These are phyloP conservation scores for Phytophthora pseudosyringae DNA, from an alignment of 352 stramenopile species.

Conservation along the genomic window DNA sequence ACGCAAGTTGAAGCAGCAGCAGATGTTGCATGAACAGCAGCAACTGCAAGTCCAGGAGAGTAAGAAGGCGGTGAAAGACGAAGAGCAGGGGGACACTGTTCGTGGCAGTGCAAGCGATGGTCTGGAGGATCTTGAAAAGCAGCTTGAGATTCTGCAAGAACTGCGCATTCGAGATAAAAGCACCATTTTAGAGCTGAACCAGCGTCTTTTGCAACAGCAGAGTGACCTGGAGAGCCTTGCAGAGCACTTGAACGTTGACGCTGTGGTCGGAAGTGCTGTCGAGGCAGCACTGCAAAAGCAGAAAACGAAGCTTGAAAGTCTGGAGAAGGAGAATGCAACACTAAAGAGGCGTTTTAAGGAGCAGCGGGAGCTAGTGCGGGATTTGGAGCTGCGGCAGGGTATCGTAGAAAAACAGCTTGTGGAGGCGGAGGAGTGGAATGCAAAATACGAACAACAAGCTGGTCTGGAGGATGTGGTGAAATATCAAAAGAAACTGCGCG, in stretches of 20 bases:
- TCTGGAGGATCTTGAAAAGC: slow-evolving; percentile 56
- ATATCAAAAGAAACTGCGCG: slow-evolving; percentile 74
- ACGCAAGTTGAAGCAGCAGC: slow-evolving; percentile 45
- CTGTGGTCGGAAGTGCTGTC: slow-evolving; percentile 40
- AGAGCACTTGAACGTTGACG: slow-evolving; percentile 57
- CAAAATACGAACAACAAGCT: slow-evolving; percentile 67
- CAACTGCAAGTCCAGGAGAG: slow-evolving; percentile 39
- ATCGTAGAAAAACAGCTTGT: slow-evolving; percentile 65
- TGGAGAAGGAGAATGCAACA: slow-evolving; percentile 44
- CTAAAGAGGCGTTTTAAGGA: slow-evolving; percentile 60
- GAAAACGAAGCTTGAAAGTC: slow-evolving; percentile 28
- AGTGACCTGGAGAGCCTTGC: slow-evolving; percentile 64
- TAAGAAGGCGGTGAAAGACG: slow-evolving; percentile 5
- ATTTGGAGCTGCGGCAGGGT: slow-evolving; percentile 60
- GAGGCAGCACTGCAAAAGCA: slow-evolving; percentile 46
- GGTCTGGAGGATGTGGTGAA: slow-evolving; percentile 79
- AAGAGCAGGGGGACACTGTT: slow-evolving; percentile 7
- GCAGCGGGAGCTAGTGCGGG: slow-evolving; percentile 51
- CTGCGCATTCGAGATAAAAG: slow-evolving; percentile 68
- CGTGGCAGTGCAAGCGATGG: slow-evolving; percentile 7
- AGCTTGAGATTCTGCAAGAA: slow-evolving; percentile 73
- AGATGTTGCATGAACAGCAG: slow-evolving; percentile 45
- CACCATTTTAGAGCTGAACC: slow-evolving; percentile 62
- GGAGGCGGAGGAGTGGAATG: slow-evolving; percentile 70
- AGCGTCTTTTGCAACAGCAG: slow-evolving; percentile 63